Base-by-base conservation (phyloP, 2,329 filamentous ascomycete species). In the Blastomyces parvus region DNA sequence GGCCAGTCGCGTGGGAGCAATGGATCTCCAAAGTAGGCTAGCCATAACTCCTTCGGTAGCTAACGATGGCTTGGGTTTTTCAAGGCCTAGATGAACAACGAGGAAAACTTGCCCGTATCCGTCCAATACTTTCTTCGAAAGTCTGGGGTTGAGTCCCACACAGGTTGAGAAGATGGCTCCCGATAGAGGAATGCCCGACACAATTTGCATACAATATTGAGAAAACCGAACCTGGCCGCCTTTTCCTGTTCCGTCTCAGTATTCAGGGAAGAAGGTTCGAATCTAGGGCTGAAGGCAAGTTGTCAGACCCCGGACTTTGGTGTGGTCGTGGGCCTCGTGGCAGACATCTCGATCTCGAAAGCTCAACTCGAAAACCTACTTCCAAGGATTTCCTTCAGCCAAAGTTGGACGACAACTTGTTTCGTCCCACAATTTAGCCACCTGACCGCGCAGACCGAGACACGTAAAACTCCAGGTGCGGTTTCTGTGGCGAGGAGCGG, bases 391-490 rank as follows among this genome's bases (percentile, higher is more conserved):
- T 25, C 38, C 38, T 40, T 40, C 22, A 59, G 25, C 40, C 38
- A 59, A 42, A 25, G 40, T 46, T 46, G 17, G 14, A 55, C 30
- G 14, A 14, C 33, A 40, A 59, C 9, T 5, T 30, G 42, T 17
- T 46, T 59, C 27, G 40, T 59, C 40, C 57, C 57, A 59, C 57
- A 40, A 27, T 9, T 33, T 59, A 40, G 40, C 57, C 57, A 59
- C 57, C 57, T 46, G 57, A 59, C 36, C 38, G 38, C 40, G 17
- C 55, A 42, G 22, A 13, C 19, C 36, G 2, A 13, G 8, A 25
- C 13, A 13, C 36, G 25, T 19, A 44, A 38, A 42, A 25, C 38
- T 46, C 38, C 36, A 38, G 11, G n/a, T 33, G 50, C 11, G 33
- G 13, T 56, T 56, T 56, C 53, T 56, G 17, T 22, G 53, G 19